phyloP scores from a whole-genome alignment of 257 asterid genomes.

The Jacaranda mimosifolia region DNA sequence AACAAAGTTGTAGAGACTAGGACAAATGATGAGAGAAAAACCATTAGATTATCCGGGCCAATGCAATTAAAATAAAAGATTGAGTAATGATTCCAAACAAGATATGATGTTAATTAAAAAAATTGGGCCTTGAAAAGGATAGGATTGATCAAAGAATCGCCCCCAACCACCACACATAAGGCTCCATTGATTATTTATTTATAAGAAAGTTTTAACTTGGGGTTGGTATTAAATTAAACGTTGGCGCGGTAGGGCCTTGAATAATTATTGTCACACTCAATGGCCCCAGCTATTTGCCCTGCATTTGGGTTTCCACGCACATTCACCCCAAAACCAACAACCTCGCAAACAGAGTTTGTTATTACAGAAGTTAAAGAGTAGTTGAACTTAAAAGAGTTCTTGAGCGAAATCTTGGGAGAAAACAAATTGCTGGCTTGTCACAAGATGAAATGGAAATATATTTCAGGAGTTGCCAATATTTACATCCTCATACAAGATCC shows the following conservation, averaged over 20 bases:
- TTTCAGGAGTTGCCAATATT: neutral
- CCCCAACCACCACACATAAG: neutral
- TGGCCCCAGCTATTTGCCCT: constrained; percentile 33
- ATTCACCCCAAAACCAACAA: neutral
- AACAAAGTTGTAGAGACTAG: neutral
- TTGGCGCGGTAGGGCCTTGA: neutral
- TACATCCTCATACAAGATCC: no score
- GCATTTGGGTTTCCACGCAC: constrained; percentile 24
- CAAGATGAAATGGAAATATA: neutral
- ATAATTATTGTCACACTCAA: constrained; percentile 35
- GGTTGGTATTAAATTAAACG: neutral
- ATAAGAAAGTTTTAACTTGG: neutral
- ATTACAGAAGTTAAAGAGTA: neutral
- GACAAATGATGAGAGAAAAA: constrained; percentile 17
- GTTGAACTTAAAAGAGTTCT: neutral
- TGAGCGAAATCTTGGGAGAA: no score
- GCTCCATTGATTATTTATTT: neutral
- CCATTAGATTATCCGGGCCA: constrained; percentile 19
- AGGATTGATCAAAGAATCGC: constrained; percentile 4
- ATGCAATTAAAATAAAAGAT: constrained; percentile 39
- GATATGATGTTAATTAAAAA: constrained; percentile 33
- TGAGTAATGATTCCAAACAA: constrained; percentile 38
- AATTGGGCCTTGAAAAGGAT: constrained; percentile 27
- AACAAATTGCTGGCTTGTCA: neutral
- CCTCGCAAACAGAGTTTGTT: neutral